Conservation (phyloP, 1,284 basidiomycete species). For the Austroboletus novae-zelandiae region DNA sequence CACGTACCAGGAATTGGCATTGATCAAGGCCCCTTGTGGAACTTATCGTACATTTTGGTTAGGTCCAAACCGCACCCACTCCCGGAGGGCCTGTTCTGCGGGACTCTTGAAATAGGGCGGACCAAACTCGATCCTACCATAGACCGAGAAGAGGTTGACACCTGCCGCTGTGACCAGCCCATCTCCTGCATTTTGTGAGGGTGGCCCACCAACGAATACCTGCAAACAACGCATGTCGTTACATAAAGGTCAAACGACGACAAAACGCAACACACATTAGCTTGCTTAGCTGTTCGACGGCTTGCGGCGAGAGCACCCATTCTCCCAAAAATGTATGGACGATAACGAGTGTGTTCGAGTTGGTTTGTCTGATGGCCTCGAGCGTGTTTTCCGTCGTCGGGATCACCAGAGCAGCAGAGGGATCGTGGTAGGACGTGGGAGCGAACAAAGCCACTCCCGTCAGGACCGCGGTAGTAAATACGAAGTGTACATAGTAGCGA, state of each 20-base stretch:
- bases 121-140: not conserved
- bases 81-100: not conserved
- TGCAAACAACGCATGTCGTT: slow-evolving; percentile 7
- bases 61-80: slow-evolving; percentile 22
- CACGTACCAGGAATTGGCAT: slow-evolving; percentile 26
- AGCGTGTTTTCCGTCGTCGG: not conserved
- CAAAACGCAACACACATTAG: too few relatives aligned
- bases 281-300: not conserved
- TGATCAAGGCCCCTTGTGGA: slow-evolving; percentile 13
- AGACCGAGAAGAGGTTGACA: too few relatives aligned
- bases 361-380: not conserved
- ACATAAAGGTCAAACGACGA: not conserved
- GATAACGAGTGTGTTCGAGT: not conserved
- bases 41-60: slow-evolving; percentile 21
- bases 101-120: not conserved
- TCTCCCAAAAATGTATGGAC: not conserved
- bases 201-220: slow-evolving; percentile 1
- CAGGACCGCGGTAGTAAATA: not conserved
- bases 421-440: not conserved
- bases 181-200: slow-evolving; percentile 22
- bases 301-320: not conserved
- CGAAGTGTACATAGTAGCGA: not conserved
- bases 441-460: too few relatives aligned
- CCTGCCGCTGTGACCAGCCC: not conserved
- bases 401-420: not conserved